Evolutionary conservation across 1,284 basidiomycete genomes (phyloP).

Genomic region (Trichosporon faecale): DNA sequence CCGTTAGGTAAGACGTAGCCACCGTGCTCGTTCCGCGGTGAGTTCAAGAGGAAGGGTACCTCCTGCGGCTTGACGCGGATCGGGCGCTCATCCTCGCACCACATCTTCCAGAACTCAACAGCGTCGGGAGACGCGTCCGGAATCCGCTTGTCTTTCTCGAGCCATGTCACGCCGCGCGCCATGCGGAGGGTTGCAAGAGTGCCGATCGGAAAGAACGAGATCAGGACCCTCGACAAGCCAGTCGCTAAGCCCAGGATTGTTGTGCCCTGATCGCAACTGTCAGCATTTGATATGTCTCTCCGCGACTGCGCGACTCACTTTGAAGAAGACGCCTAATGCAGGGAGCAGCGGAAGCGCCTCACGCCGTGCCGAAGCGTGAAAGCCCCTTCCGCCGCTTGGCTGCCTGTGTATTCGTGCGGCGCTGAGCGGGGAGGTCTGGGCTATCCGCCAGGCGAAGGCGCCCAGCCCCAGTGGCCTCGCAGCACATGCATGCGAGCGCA

Average conservation of each 20-base stretch:
- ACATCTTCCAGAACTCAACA: constrained; percentile 45
- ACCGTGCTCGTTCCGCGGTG: constrained; percentile 22
- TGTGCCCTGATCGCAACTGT: constrained; percentile 52
- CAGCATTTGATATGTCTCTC: neutral
- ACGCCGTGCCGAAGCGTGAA: constrained; percentile 42
- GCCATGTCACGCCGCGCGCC: constrained; percentile 29
- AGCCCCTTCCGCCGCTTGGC: constrained; percentile 17
- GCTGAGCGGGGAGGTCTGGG: neutral
- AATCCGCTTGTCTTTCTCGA: constrained; percentile 27
- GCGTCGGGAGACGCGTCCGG: constrained; percentile 37
- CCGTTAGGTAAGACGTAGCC: constrained; percentile 32
- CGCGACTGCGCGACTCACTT: constrained; percentile 32
- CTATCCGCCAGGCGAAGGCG: neutral
- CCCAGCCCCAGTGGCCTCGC: neutral
- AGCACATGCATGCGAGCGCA: neutral
- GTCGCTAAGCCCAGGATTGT: constrained; percentile 45
- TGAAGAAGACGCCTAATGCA: constrained; percentile 41
- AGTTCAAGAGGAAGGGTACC: constrained; percentile 19
- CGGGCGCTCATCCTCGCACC: constrained; percentile 44
- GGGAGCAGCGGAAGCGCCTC: constrained; percentile 48
- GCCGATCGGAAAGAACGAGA: constrained; percentile 50
- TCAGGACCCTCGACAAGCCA: constrained; percentile 43
- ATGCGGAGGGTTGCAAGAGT: constrained; percentile 38
- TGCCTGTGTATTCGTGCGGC: neutral
- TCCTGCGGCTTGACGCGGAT: constrained; percentile 29